These are phyloP conservation scores for Solanum neorickii DNA, from an alignment of 257 asterid species.

Conservation along the genomic window DNA sequence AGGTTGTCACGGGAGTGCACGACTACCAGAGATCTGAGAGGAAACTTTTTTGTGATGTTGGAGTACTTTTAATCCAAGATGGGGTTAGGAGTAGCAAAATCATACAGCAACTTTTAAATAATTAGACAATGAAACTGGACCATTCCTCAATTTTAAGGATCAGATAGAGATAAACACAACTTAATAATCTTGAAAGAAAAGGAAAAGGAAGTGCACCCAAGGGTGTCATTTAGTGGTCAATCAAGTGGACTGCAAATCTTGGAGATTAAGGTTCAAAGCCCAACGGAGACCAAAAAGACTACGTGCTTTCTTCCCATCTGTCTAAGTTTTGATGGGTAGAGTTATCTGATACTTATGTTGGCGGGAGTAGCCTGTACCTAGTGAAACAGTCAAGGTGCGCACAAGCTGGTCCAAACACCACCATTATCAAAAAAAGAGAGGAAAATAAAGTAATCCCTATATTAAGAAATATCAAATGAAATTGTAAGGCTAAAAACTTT, in stretches of 20 bases:
- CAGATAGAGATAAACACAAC: background rate
- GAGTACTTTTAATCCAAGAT: background rate
- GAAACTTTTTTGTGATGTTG: background rate
- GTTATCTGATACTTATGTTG: background rate
- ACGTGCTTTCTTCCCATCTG: background rate
- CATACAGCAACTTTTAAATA: background rate
- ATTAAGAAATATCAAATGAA: background rate
- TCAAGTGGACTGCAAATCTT: background rate
- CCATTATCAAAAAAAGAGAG: background rate
- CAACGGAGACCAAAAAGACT: background rate
- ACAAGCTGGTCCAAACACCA: background rate
- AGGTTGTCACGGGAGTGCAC: background rate
- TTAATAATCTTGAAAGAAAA: background rate
- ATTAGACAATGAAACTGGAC: background rate
- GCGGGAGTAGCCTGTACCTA: background rate
- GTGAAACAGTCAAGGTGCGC: background rate
- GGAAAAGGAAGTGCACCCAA: background rate
- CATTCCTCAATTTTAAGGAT: background rate
- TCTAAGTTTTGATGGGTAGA: background rate
- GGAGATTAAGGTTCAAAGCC: background rate
- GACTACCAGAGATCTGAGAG: background rate
- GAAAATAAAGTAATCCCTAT: background rate
- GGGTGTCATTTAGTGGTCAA: background rate
- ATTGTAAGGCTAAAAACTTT: background rate
- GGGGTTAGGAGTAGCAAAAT: background rate